These are phyloP conservation scores for Curvularia verruculosa DNA, from an alignment of 2,329 filamentous ascomycete species.

Conservation along the genomic window DNA sequence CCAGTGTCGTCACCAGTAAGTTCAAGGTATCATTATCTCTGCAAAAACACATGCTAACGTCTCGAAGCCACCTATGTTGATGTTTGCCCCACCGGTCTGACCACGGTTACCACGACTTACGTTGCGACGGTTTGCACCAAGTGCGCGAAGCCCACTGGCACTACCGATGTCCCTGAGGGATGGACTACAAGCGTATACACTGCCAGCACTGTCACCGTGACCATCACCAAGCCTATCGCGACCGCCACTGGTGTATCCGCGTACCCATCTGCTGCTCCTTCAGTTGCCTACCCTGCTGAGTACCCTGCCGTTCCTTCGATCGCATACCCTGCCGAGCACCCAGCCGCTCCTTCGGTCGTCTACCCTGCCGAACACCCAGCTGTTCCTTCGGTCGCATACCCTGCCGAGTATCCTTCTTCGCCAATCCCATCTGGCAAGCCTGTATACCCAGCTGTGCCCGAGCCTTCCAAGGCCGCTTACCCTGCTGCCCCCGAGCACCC, in stretches of 20 bases:
- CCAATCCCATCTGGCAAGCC: constrained; percentile 7
- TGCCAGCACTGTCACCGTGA: constrained; percentile 38
- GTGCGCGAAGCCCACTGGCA: constrained; percentile 27
- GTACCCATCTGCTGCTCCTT: constrained; percentile 18
- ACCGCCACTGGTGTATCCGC: constrained; percentile 25
- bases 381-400: constrained; percentile 8
- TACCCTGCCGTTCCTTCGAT: constrained; percentile 7
- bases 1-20: constrained; percentile 31
- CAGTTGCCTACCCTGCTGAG: constrained; percentile 13
- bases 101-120: constrained; percentile 40
- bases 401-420: constrained; percentile 1
- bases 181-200: constrained; percentile 45
- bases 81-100: constrained; percentile 45
- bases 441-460: constrained; percentile 3
- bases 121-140: constrained; percentile 37
- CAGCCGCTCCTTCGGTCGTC: constrained; percentile 3
- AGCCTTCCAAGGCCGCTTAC: constrained; percentile 4
- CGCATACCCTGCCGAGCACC: constrained; percentile 3
- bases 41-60: not conserved
- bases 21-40: not conserved
- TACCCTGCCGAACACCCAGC: constrained; percentile 6
- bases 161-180: constrained; percentile 32
- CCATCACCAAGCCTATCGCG: constrained; percentile 40
- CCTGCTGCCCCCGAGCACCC: constrained; percentile 13
- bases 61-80: constrained; percentile 40